A percentile compares a stretch with the other conserved stretches of the same genome.
Conservation (phyloP, 2,329 filamentous ascomycete species). For the Diatrype stigma region DNA sequence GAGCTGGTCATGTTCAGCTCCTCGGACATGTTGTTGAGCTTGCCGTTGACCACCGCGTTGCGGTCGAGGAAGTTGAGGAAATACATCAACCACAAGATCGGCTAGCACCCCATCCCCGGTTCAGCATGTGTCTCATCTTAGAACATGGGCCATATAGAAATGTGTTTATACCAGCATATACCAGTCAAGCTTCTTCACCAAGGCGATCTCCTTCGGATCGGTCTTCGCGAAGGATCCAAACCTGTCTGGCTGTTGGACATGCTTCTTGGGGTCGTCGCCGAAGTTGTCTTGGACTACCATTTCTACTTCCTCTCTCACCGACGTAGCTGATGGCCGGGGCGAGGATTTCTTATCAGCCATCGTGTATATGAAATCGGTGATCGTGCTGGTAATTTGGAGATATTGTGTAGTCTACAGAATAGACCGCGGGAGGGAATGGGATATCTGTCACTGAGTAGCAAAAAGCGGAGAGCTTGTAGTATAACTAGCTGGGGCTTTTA, state of each 20-base stretch:
- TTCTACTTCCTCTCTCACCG: neutral
- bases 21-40: conserved; percentile 35
- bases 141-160: neutral
- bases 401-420: neutral
- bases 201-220: conserved; percentile 30
- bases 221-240: conserved; percentile 30
- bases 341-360: neutral
- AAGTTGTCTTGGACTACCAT: neutral
- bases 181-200: conserved; percentile 32
- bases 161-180: conserved; percentile 27
- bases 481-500: neutral
- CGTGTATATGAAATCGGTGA: neutral
- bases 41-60: conserved; percentile 45
- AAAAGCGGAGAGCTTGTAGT: neutral
- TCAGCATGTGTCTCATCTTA: neutral
- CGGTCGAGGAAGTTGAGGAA: conserved; percentile 30
- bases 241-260: conserved; percentile 22
- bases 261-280: conserved; percentile 4
- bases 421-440: neutral
- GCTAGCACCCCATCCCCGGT: conserved; percentile 11
- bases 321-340: neutral
- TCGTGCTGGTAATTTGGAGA: neutral
- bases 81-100: conserved; percentile 30
- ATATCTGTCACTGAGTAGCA: too few relatives aligned
- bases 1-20: conserved; percentile 33